Percentiles rank a stretch among this genome's conserved stretches.
Evolutionary conservation across 202 grass and related monocot species (phyloP).

Genomic region (Zoysia matrella): DNA sequence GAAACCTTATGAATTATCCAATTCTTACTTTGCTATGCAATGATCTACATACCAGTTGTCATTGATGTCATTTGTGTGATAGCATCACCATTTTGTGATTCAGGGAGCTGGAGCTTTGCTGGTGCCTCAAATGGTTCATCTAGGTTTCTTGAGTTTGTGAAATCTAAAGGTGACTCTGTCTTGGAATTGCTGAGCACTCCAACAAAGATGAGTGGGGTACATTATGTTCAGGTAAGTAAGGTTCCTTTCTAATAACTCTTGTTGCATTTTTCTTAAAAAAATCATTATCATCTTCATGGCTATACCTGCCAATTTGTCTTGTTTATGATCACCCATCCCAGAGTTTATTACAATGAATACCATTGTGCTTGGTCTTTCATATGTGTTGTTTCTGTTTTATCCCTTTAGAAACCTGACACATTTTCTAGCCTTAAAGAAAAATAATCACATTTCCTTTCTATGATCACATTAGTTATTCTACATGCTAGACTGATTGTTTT

Average conservation of each 20-base stretch:
- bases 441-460: neutral
- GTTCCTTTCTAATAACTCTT: neutral
- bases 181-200: constrained; percentile 91
- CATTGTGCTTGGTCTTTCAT: no score
- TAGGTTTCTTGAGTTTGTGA: constrained; percentile 85
- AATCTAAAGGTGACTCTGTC: constrained; percentile 79
- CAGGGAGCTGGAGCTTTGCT: constrained; percentile 88
- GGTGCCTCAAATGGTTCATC: constrained; percentile 82
- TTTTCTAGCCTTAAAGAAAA: no score
- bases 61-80: constrained; percentile 18
- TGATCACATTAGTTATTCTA: neutral
- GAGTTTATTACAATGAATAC: no score
- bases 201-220: constrained; percentile 96
- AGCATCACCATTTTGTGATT: constrained; percentile 34
- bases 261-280: neutral
- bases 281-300: neutral
- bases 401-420: no score
- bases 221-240: constrained; percentile 86
- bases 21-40: constrained; percentile 8
- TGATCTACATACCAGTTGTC: neutral
- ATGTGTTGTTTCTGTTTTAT: no score
- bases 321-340: neutral
- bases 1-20: neutral
- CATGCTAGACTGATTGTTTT: constrained; percentile 24
- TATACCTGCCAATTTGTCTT: constrained; percentile 13